Conservation (phyloP, 495 filamentous ascomycete species). For the Trichoderma erinaceum region DNA sequence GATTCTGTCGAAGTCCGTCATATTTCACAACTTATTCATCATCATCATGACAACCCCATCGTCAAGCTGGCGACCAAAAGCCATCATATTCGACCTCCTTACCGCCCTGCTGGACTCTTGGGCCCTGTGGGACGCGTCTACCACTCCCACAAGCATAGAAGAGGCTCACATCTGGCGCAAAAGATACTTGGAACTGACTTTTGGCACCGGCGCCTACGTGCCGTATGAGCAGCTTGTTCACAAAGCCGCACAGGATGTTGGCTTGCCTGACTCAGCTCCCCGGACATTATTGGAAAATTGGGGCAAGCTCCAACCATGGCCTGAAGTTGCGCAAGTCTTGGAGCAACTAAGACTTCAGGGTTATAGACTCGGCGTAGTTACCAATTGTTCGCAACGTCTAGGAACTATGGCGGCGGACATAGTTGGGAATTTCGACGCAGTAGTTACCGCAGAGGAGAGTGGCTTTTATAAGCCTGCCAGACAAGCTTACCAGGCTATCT, state of each 20-base stretch:
- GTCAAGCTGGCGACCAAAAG: slow-evolving; percentile 24
- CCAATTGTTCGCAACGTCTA: slow-evolving; percentile 29
- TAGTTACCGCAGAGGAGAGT: slow-evolving; percentile 31
- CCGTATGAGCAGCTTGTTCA: slow-evolving; percentile 29
- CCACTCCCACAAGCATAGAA: slow-evolving; percentile 17
- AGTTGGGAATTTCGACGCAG: slow-evolving; percentile 26
- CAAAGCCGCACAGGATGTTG: slow-evolving; percentile 24
- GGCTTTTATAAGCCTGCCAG: slow-evolving; percentile 31
- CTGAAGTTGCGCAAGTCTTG: slow-evolving; percentile 23
- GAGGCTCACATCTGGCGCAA: slow-evolving; percentile 25
- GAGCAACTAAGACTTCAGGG: slow-evolving; percentile 19
- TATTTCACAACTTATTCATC: not conserved
- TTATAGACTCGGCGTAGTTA: slow-evolving; percentile 27
- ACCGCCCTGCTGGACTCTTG: slow-evolving; percentile 33
- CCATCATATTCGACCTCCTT: slow-evolving; percentile 32
- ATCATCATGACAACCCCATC: not conserved
- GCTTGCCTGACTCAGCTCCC: slow-evolving; percentile 24
- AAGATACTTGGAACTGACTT: slow-evolving; percentile 29
- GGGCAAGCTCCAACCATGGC: slow-evolving; percentile 28
- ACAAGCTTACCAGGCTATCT: slow-evolving; percentile 25
- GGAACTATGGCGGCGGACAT: slow-evolving; percentile 22
- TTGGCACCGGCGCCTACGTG: slow-evolving; percentile 25
- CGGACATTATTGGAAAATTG: slow-evolving; percentile 23
- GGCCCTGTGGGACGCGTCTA: slow-evolving; percentile 28
- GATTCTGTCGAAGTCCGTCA: not conserved